These are phyloP conservation scores for Paecilomyces sp. DNA, from an alignment of 2,329 filamentous ascomycete genomes.

Conservation along the genomic window DNA sequence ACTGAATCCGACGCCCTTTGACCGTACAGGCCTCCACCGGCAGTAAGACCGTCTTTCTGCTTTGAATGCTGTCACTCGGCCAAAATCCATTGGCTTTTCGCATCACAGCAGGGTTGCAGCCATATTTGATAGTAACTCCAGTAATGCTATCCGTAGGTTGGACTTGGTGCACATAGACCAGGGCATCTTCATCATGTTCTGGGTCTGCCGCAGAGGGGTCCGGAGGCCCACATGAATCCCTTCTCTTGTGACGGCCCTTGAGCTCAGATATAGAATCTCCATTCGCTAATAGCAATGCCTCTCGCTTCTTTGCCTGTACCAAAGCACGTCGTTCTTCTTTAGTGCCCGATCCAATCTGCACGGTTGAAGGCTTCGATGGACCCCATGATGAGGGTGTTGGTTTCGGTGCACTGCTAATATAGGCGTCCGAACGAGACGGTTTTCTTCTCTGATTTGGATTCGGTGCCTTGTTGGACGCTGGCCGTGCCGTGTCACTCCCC, in stretches of 20 bases:
- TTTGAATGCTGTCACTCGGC: slow-evolving; percentile 86
- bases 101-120: slow-evolving; percentile 75
- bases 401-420: slow-evolving; percentile 18
- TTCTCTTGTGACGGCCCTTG: slow-evolving; percentile 36
- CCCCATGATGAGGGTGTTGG: slow-evolving; percentile 32
- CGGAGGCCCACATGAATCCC: slow-evolving; percentile 34
- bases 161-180: slow-evolving; percentile 88
- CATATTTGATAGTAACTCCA: slow-evolving; percentile 82
- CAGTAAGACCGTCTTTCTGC: slow-evolving; percentile 70
- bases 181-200: slow-evolving; percentile 62
- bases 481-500: slow-evolving; percentile 30
- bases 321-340: slow-evolving; percentile 39
- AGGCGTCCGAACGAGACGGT: slow-evolving; percentile 28
- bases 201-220: slow-evolving; percentile 20
- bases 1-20: slow-evolving; percentile 57
- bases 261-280: slow-evolving; percentile 28
- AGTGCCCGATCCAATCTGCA: slow-evolving; percentile 29
- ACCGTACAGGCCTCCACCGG: slow-evolving; percentile 85
- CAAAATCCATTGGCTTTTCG: slow-evolving; percentile 87
- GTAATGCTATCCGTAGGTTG: slow-evolving; percentile 78
- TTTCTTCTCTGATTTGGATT: slow-evolving; percentile 26
- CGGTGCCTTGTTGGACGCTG: slow-evolving; percentile 17
- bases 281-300: slow-evolving; percentile 38
- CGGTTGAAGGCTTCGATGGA: slow-evolving; percentile 24
- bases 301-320: slow-evolving; percentile 42